Evolutionary conservation across 2,329 filamentous ascomycete genomes (phyloP), one percentile per base, ranked within the genome.

Genomic region (Pseudocercospora macadamiae): DNA sequence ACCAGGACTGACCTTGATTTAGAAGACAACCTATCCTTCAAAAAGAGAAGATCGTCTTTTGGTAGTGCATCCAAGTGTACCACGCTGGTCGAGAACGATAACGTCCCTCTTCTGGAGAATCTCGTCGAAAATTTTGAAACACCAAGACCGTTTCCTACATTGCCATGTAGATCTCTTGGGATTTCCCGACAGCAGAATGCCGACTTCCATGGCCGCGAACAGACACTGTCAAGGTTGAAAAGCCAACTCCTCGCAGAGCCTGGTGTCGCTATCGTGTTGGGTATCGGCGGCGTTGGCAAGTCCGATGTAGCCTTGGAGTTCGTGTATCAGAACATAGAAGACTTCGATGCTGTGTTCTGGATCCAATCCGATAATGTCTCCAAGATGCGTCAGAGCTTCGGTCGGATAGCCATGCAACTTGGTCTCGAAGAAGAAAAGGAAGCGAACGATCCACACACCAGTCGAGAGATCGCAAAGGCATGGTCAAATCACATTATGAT

Each of bases 301-400:
- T 56, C 57, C 9, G 48, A 56, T 14, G 18, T 39, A 14, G 57
- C 57, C 1, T 18, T 56, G 3, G 45, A 60, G 37, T 48, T 56
- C 19, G 37, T 47, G 1, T 21, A 52, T 30, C 28, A 23, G 6
- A 25, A 26, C 25, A n/a, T 28, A 9, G 26, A 28, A 9, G 12
- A 32, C n/a, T 60, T 56, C 42, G 53, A 60, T 30, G 57, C 54
- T 8, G 25, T 56, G 4, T 44, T 56, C 19, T 60, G 57, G 57
- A 32, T 57, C 7, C 45, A 48, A 37, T 54, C 57, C 1, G 57
- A 60, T 23, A 23, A 51, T 19, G 14, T 55, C 1, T 30, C 34
- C n/a, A 59, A 55, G 25, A 32, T 59, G n/a, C 42, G 51, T 10
- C 51, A 59, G 1, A 21, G 16, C 16, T 59, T 59, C 18, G 51